Evolutionary conservation across 2,329 filamentous ascomycete species (phyloP).

Genomic region (Cladobotryum protrusum): DNA sequence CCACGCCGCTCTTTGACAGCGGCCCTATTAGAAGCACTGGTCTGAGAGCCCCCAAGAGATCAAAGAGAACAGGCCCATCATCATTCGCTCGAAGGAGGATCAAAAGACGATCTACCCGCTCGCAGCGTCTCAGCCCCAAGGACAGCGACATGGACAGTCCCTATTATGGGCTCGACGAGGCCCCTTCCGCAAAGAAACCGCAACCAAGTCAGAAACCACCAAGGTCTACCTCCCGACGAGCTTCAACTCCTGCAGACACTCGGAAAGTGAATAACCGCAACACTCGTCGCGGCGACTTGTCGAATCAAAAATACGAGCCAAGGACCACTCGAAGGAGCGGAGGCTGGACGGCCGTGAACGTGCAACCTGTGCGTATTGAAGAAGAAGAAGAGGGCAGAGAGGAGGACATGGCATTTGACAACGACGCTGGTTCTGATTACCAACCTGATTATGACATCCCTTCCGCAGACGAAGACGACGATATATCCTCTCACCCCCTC

Average conservation of each 20-base stretch:
- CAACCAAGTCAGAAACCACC: not conserved
- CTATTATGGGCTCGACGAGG: no score
- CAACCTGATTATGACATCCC: not conserved
- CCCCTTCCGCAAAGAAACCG: no score
- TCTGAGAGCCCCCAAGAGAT: constrained; percentile 8
- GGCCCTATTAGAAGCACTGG: constrained; percentile 16
- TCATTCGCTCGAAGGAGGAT: not conserved
- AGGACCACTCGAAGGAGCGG: not conserved
- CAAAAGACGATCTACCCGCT: not conserved
- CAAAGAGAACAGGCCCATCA: not conserved
- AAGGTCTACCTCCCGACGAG: not conserved
- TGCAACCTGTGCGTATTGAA: not conserved
- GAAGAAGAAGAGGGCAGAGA: not conserved
- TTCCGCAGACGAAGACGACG: not conserved
- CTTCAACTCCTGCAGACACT: not conserved
- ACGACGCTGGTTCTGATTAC: not conserved
- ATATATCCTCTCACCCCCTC: not conserved
- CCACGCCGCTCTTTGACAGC: constrained; percentile 8
- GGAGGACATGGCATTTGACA: not conserved
- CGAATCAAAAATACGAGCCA: not conserved
- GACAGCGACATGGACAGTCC: not conserved
- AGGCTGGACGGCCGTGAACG: not conserved
- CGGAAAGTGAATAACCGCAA: not conserved
- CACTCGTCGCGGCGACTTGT: not conserved
- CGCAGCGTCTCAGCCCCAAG: not conserved